Base-by-base conservation (phyloP, 1,284 basidiomycete genomes). In the Papiliotrema laurentii region DNA sequence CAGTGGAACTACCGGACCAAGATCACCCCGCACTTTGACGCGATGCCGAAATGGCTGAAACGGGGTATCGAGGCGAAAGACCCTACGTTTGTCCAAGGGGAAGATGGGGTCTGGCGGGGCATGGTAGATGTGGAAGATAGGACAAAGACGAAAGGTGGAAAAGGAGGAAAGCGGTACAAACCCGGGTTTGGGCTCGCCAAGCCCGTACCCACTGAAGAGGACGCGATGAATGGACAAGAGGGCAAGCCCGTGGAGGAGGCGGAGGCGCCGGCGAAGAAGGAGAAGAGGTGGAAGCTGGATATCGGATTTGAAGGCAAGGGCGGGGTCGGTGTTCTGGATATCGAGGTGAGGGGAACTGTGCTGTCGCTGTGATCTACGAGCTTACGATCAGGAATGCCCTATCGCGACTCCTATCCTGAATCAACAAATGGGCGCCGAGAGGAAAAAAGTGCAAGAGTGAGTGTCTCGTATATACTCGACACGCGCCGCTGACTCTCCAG, bases 1-100 rank as follows among this genome's bases (percentile, higher is more conserved):
- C 84, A 94, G 57, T 97, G 94, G 73, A 81, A 80, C 39, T 98
- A 98, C 71, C 83, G 94, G 21, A 98, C 96, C 1, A 98, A 98
- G 75, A 85, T 98, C 41, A 97, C 94, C 0, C 94, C 94, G 0
- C 94, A 98, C 70, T 98, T 97, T 61, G 87, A 96, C 38, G 81
- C 85, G 0, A 84, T 89, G 1, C 82, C 83, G 0, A 85, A 81
- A 51, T 58, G 56, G 58, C 19, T 39, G 33, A 46, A 11, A 10
- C 24, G 26, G 16, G 40, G 25, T 9, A 9, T 42, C 11, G 40
- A 13, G 26, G 43, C 33, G 11, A 31, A 34, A 4, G 30, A 44
- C 19, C 19, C 43, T 4, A n/a, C 14, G 4, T 21, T 33, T 13
- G 22, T 24, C n/a, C 5, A 24, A 22, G 37, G 5, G 10, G 24